Evolutionary conservation across 2,329 filamentous ascomycete genomes (phyloP), one percentile per base, ranked within the genome.

Genomic region (Aureobasidium vineae): DNA sequence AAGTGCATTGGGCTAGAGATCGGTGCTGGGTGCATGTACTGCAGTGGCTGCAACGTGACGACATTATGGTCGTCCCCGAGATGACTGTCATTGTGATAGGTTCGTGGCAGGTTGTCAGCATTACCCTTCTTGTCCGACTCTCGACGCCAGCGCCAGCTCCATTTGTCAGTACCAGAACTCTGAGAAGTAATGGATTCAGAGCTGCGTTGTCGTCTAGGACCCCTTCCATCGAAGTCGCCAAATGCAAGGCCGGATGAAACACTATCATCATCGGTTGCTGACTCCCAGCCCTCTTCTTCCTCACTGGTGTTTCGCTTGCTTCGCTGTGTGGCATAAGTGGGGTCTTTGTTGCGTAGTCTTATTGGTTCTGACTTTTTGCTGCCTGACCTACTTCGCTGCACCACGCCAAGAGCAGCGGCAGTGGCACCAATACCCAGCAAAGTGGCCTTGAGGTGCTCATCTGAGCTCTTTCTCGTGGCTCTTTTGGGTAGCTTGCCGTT

Each of bases 1-100:
- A 88, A 88, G 31, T 79, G 81, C 23, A 78, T 81, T 7, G 87
- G 86, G 69, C 93, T 90, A 3, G 83, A 83, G 0, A 88, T 88
- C 5, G 88, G 85, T 38, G 88, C 79, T 8, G 90, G 86, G 70
- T 88, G 88, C 40, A 91, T 84, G 36, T 85, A 82, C 72, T 88
- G 87, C 77, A 91, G 79, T 11, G 82, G 76, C 75, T 76, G 73
- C 49, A 82, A 79, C 68, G 79, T 81, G 70, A 75, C 81, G 11
- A 53, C 11, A 23, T 8, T 16, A 15, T 21, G 13, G 0, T 21
- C 21, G 5, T 21, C 40, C 5, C 19, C 23, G 15, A 11, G 5
- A 21, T 23, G 3, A 26, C 19, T 13, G 19, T 53, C 33, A 7
- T 43, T 16, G 16, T 16, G 26, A 36, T 53, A 16, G n/a, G 13